These are phyloP conservation scores for Ogataea ganodermae DNA, from an alignment of 805 yeast species.

Conservation along the genomic window DNA sequence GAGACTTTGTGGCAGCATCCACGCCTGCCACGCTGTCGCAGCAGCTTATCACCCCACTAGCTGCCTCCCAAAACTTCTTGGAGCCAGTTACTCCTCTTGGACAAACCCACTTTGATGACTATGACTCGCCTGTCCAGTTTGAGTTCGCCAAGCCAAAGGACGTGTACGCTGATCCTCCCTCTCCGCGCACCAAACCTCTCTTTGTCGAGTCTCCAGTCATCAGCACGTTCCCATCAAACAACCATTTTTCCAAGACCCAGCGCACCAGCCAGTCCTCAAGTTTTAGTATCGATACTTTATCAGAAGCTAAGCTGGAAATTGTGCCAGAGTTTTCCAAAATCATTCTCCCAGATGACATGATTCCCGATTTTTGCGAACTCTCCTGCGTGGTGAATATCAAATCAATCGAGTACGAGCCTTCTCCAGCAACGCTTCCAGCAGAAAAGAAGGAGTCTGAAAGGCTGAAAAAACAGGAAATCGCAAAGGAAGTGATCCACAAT, in stretches of 20 bases:
- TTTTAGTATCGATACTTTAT: slow-evolving; percentile 10
- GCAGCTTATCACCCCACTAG: slow-evolving; percentile 11
- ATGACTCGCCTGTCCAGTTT: neutral
- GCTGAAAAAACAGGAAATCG: slow-evolving; percentile 25
- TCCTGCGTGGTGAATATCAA: slow-evolving; percentile 28
- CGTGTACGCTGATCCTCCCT: slow-evolving; percentile 8
- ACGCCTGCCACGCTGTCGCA: slow-evolving; percentile 17
- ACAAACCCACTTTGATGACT: slow-evolving; percentile 18
- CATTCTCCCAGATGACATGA: slow-evolving; percentile 14
- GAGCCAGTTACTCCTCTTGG: slow-evolving; percentile 28
- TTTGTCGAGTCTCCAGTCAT: slow-evolving; percentile 20
- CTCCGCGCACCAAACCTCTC: slow-evolving; percentile 18
- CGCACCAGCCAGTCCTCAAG: neutral
- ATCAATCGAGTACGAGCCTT: slow-evolving; percentile 30
- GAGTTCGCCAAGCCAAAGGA: neutral
- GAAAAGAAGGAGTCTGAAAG: slow-evolving; percentile 20
- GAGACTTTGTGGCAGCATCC: slow-evolving; percentile 13
- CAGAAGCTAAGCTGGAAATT: slow-evolving; percentile 27
- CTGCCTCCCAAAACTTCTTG: slow-evolving; percentile 6
- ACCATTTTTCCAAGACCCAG: neutral
- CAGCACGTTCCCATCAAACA: slow-evolving; percentile 20
- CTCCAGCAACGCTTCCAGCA: slow-evolving; percentile 21
- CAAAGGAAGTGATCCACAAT: slow-evolving; percentile 22
- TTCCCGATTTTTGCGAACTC: slow-evolving; percentile 24
- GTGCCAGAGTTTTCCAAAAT: slow-evolving; percentile 32